Conservation (phyloP, 148 eudicot genomes). For the Fagopyrum esculentum region DNA sequence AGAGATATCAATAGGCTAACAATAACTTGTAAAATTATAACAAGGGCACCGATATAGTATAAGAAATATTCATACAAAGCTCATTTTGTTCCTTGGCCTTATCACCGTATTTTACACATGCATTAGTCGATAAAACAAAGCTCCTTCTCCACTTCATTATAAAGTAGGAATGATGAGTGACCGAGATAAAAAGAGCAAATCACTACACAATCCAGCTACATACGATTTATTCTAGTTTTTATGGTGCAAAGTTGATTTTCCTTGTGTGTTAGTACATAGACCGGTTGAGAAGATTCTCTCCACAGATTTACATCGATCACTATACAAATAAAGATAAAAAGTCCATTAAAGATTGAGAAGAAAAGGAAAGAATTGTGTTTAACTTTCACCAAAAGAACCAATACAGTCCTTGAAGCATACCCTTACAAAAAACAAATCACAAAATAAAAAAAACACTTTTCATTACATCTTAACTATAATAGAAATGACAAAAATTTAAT, state of each 20-base stretch:
- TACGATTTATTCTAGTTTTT: constrained; percentile 84
- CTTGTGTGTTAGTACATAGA: constrained; percentile 83
- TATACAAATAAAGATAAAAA: constrained; percentile 18
- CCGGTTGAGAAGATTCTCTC: constrained; percentile 79
- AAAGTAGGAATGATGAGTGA: constrained; percentile 15
- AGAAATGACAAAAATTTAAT: background rate
- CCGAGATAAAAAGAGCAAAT: background rate
- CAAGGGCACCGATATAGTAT: background rate
- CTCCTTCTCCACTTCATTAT: constrained; percentile 94
- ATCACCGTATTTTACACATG: background rate
- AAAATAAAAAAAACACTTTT: background rate
- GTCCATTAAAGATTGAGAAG: constrained; percentile 1
- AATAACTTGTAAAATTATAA: background rate
- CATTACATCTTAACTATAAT: background rate
- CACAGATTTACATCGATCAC: constrained; percentile 91
- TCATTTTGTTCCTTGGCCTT: background rate
- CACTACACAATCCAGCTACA: constrained; percentile 34
- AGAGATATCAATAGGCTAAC: background rate
- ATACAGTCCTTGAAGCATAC: background rate
- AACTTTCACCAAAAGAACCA: background rate
- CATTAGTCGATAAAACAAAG: constrained; percentile 41
- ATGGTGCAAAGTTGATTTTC: constrained; percentile 92
- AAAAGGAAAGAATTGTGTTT: background rate
- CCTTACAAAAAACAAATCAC: background rate
- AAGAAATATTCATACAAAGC: background rate